These are phyloP conservation scores for Phytophthora kernoviae DNA, from an alignment of 352 stramenopile species.

Conservation along the genomic window DNA sequence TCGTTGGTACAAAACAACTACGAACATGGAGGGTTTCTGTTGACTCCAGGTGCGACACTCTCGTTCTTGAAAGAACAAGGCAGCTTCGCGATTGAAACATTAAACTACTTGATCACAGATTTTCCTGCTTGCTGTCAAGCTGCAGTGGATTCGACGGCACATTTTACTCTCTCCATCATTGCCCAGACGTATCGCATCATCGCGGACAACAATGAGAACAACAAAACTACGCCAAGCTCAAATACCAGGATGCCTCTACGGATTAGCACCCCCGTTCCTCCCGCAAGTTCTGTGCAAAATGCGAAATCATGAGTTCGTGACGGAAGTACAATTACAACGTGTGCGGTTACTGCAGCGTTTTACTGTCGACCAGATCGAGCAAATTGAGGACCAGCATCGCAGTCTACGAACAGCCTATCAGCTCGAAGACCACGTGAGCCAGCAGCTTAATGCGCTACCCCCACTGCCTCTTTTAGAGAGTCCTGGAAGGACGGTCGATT, in stretches of 20 bases:
- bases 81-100: constrained; percentile 27
- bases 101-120: constrained; percentile 20
- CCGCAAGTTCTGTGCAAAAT: constrained; percentile 25
- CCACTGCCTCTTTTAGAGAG: constrained; percentile 17
- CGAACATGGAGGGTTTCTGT: constrained; percentile 19
- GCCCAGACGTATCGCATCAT: constrained; percentile 19
- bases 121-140: constrained; percentile 24
- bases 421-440: constrained; percentile 31
- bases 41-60: constrained; percentile 22
- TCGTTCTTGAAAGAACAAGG: constrained; percentile 39
- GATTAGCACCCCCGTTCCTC: constrained; percentile 19
- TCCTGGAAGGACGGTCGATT: constrained; percentile 29
- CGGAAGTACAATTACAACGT: constrained; percentile 28
- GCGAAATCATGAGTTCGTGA: constrained; percentile 31
- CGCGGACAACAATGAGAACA: constrained; percentile 6
- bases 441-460: constrained; percentile 21
- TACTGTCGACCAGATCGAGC: constrained; percentile 30
- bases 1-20: constrained; percentile 12
- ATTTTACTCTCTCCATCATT: constrained; percentile 30
- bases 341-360: constrained; percentile 26
- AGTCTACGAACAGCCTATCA: constrained; percentile 29
- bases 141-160: constrained; percentile 26
- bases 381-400: constrained; percentile 37
- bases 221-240: constrained; percentile 1
- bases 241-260: constrained; percentile 7